Percentiles rank a stretch among this genome's conserved stretches.
phyloP scores from a whole-genome alignment of 2,329 filamentous ascomycete genomes.

The Cadophora sp. region DNA sequence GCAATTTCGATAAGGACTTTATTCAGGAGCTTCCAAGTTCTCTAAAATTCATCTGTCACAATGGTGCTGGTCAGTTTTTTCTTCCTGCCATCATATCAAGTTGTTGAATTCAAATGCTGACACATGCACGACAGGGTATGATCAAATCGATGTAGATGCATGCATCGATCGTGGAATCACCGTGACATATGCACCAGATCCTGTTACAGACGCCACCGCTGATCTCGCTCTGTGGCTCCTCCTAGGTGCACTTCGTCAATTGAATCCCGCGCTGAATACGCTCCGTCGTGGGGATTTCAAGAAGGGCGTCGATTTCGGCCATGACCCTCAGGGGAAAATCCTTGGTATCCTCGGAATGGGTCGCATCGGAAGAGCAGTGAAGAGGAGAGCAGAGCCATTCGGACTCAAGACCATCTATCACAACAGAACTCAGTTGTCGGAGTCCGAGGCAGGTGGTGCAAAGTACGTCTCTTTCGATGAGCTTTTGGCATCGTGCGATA shows the following conservation, averaged over 20 bases:
- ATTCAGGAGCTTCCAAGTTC: slow-evolving; percentile 57
- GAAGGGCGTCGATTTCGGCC: slow-evolving; percentile 42
- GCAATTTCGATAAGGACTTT: slow-evolving; percentile 68
- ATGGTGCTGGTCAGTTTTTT: slow-evolving; percentile 42
- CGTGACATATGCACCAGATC: slow-evolving; percentile 78
- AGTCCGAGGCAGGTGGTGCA: background rate
- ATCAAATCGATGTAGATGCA: slow-evolving; percentile 72
- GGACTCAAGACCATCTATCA: slow-evolving; percentile 77
- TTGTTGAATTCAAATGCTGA: too few relatives aligned
- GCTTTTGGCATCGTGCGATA: slow-evolving; percentile 70
- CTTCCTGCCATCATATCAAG: too few relatives aligned
- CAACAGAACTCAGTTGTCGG: slow-evolving; percentile 61
- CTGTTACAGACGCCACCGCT: slow-evolving; percentile 65
- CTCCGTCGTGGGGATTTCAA: slow-evolving; percentile 45
- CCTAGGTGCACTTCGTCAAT: slow-evolving; percentile 57
- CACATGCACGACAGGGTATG: slow-evolving; percentile 71
- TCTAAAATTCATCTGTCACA: slow-evolving; percentile 46
- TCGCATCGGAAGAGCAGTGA: slow-evolving; percentile 76
- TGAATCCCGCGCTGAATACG: slow-evolving; percentile 48
- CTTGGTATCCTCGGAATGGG: slow-evolving; percentile 85
- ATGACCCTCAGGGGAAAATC: slow-evolving; percentile 77
- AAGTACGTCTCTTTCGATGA: slow-evolving; percentile 63
- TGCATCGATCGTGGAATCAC: slow-evolving; percentile 64
- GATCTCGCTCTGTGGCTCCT: background rate
- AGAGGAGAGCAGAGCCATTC: slow-evolving; percentile 71